Percentiles rank a stretch among this genome's conserved stretches.
Evolutionary conservation across 2,329 filamentous ascomycete species (phyloP).

Genomic region (Aspergillus ochraceoroseus): DNA sequence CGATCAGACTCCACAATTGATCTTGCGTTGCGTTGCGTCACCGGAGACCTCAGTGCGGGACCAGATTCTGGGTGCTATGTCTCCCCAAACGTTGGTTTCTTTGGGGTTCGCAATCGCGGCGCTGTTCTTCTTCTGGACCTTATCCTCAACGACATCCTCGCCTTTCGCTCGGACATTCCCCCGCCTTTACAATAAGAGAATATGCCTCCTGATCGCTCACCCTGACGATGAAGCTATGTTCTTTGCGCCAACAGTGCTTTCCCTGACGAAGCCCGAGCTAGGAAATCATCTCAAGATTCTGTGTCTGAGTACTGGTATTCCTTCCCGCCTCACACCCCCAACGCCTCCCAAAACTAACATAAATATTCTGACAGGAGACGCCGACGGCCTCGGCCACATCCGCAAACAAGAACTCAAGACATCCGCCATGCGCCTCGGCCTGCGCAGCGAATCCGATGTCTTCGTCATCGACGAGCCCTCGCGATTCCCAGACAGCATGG

Average conservation of each 20-base stretch:
- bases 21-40: background rate
- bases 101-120: slow-evolving; percentile 37
- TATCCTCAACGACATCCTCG: slow-evolving; percentile 40
- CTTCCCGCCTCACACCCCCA: background rate
- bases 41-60: no score
- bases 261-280: slow-evolving; percentile 71
- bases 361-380: no score
- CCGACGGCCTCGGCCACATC: slow-evolving; percentile 77
- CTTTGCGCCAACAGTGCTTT: slow-evolving; percentile 82
- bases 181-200: slow-evolving; percentile 71
- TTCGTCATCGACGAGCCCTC: slow-evolving; percentile 76
- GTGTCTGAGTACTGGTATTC: slow-evolving; percentile 75
- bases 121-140: slow-evolving; percentile 43
- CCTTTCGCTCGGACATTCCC: slow-evolving; percentile 48
- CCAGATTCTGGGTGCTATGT: slow-evolving; percentile 13
- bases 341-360: slow-evolving; percentile 3
- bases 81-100: slow-evolving; percentile 23
- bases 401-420: slow-evolving; percentile 78
- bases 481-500: slow-evolving; percentile 84
- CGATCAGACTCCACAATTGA: slow-evolving; percentile 5
- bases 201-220: slow-evolving; percentile 90
- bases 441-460: slow-evolving; percentile 70
- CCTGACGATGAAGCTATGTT: slow-evolving; percentile 99
- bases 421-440: slow-evolving; percentile 70
- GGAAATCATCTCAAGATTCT: slow-evolving; percentile 93